Percentiles rank a stretch among this genome's conserved stretches.
Evolutionary conservation across 805 yeast species (phyloP).

Genomic region (Tetrapisispora arboricola): DNA sequence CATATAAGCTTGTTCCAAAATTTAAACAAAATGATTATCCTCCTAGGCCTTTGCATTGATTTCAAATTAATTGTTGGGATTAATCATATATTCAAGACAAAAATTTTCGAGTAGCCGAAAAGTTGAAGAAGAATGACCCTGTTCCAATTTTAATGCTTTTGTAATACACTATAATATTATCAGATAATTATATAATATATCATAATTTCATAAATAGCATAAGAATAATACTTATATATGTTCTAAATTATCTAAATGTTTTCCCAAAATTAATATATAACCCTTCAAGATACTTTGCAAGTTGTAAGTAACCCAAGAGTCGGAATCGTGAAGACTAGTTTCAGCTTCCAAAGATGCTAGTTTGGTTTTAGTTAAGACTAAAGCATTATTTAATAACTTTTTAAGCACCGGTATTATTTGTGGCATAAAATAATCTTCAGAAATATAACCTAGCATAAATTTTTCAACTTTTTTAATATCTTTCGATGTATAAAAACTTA

Average conservation of each 20-base stretch:
- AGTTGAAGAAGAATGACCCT: no score
- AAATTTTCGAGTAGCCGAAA: no score
- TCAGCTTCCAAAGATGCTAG: not conserved
- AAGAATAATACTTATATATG: not conserved
- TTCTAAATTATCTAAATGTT: not conserved
- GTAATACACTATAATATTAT: no score
- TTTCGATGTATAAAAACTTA: slow-evolving; percentile 38
- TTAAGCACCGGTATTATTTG: slow-evolving; percentile 4
- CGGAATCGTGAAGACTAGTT: not conserved
- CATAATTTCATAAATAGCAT: not conserved
- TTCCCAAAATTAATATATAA: slow-evolving; percentile 5
- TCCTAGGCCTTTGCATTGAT: slow-evolving; percentile 11
- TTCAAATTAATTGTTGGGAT: not conserved
- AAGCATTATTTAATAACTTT: slow-evolving; percentile 1
- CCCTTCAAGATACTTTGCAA: slow-evolving; percentile 12
- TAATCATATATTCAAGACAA: no score
- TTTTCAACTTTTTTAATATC: slow-evolving; percentile 20
- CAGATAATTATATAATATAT: no score
- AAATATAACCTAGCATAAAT: slow-evolving; percentile 19
- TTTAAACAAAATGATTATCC: slow-evolving; percentile 24
- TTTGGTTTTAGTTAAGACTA: not conserved
- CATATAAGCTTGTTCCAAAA: slow-evolving; percentile 28
- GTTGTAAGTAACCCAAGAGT: slow-evolving; percentile 8
- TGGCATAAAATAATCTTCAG: slow-evolving; percentile 21
- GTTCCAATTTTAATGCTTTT: no score